phyloP scores from a whole-genome alignment of 176 grass and related monocot species.

The Phyllostachys edulis region DNA sequence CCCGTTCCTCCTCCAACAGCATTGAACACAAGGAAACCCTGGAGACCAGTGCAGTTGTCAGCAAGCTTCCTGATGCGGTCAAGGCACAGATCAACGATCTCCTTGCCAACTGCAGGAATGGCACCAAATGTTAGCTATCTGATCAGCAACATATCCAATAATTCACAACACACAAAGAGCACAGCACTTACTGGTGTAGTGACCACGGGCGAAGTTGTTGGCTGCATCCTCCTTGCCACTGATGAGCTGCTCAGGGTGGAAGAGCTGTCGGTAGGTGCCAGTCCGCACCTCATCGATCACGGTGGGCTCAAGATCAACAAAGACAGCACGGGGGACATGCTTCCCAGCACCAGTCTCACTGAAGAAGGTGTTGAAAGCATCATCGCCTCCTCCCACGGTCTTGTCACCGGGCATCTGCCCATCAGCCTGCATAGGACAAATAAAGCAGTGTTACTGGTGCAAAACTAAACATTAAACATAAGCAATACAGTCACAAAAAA shows the following conservation, averaged over 20 bases:
- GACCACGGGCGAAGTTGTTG: constrained; percentile 75
- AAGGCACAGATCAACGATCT: constrained; percentile 63
- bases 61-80: constrained; percentile 63
- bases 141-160: not conserved
- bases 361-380: constrained; percentile 81
- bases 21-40: constrained; percentile 58
- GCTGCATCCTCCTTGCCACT: constrained; percentile 76
- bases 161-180: rapidly evolving
- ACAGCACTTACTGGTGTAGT: constrained; percentile 57
- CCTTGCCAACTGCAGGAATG: constrained; percentile 45
- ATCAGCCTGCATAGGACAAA: constrained; percentile 33
- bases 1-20: constrained; percentile 58
- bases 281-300: constrained; percentile 67
- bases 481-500: not conserved
- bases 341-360: constrained; percentile 72
- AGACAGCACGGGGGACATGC: constrained; percentile 65
- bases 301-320: constrained; percentile 67
- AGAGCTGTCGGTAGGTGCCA: constrained; percentile 64
- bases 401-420: constrained; percentile 67
- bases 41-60: constrained; percentile 58
- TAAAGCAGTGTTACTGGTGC: not conserved
- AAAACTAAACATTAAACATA: not conserved
- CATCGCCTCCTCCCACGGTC: constrained; percentile 59
- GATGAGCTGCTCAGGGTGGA: constrained; percentile 75
- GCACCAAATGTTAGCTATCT: not conserved